Evolutionary conservation across 331 rosid species (phyloP).

Genomic region (Prunus yedoensis): DNA sequence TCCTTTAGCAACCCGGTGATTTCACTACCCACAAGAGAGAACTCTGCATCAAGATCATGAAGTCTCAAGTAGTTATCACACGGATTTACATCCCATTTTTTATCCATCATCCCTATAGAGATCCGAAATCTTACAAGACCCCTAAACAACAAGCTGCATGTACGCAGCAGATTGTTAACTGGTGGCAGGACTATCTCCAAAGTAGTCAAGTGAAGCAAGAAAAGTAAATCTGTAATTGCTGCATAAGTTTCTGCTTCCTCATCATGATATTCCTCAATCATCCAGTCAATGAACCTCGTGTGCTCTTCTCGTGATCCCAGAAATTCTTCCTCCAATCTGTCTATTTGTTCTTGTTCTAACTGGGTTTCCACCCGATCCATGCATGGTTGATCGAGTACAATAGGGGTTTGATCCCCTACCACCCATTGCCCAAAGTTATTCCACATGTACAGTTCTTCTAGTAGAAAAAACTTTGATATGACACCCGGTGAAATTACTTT

Average conservation of each 20-base stretch:
- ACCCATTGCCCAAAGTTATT: background rate
- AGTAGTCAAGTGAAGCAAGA: background rate
- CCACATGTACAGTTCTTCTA: slow-evolving; percentile 40
- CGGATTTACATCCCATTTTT: background rate
- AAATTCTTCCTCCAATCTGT: too few relatives aligned
- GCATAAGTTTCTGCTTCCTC: too few relatives aligned
- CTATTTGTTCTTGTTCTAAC: too few relatives aligned
- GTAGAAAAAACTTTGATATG: slow-evolving; percentile 5
- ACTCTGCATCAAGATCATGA: background rate
- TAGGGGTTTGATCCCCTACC: background rate
- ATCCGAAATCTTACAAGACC: background rate
- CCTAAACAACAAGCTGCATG: background rate
- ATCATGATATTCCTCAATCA: too few relatives aligned
- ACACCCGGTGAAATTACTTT: slow-evolving; percentile 17
- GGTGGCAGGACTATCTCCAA: background rate
- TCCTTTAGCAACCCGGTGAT: background rate
- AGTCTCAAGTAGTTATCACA: background rate
- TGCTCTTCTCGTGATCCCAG: too few relatives aligned
- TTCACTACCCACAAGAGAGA: background rate
- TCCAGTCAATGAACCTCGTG: too few relatives aligned
- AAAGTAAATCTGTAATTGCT: background rate
- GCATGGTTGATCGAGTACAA: too few relatives aligned
- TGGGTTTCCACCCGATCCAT: too few relatives aligned
- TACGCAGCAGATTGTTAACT: too few relatives aligned
- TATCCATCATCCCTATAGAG: background rate